These are phyloP conservation scores for Castanea sativa DNA, from an alignment of 306 rosid genomes.

Conservation along the genomic window DNA sequence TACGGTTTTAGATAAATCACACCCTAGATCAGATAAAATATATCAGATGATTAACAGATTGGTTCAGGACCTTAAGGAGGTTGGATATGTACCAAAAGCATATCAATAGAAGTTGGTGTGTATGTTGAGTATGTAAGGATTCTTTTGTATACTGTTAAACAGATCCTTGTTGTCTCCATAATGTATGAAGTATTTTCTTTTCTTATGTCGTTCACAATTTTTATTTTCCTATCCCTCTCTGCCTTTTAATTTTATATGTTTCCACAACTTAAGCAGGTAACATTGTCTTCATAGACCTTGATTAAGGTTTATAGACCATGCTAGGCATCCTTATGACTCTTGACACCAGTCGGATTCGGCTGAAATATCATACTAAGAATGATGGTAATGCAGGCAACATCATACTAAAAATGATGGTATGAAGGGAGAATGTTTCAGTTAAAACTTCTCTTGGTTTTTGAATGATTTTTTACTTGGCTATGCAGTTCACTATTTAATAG, in stretches of 20 bases:
- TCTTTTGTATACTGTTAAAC: background rate
- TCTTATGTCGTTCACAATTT: too few species aligned
- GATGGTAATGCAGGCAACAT: conserved; percentile 64
- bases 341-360: conserved; percentile 74
- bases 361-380: conserved; percentile 74
- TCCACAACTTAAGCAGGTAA: too few species aligned
- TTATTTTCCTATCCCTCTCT: too few species aligned
- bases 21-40: conserved; percentile 64
- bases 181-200: too few species aligned
- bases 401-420: conserved; percentile 67
- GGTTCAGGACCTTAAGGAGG: conserved; percentile 50
- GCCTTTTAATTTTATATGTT: too few species aligned
- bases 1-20: conserved; percentile 67
- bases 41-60: conserved; percentile 68
- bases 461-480: background rate
- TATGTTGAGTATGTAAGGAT: background rate
- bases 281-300: background rate
- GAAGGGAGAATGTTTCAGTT: conserved; percentile 39
- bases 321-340: conserved; percentile 63
- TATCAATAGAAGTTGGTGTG: conserved; percentile 11
- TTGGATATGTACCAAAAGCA: conserved; percentile 36
- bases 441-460: background rate
- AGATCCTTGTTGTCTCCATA: too few species aligned
- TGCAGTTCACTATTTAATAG: background rate
- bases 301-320: background rate